Evolutionary conservation across 2,329 filamentous ascomycete genomes (phyloP), one percentile per base, ranked within the genome.

Genomic region (Diaporthe caulivora): DNA sequence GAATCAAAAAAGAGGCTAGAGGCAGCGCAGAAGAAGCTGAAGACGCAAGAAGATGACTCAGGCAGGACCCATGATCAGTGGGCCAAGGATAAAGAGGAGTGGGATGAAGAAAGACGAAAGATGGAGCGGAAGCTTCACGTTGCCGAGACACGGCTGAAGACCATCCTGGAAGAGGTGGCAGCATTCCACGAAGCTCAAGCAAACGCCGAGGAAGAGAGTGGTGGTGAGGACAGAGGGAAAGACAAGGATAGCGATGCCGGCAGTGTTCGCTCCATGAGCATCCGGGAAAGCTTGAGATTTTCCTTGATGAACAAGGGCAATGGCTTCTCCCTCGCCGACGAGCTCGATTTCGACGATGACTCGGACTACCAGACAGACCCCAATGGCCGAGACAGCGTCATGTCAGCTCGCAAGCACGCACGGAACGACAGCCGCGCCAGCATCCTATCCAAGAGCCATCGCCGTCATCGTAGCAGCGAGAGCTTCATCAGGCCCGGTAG

Each of bases 121-220:
- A 88, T 94, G 75, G 96, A 99, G 82, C 92, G 94, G 72, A 95
- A 94, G 77, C 85, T 98, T 18, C 95, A 98, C 81, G 89, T 98
- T n/a, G 93, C 95, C 2, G 97, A 99, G 83, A 94, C 89, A 40
- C 92, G 96, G 49, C 83, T 99, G 71, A 97, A 96, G 81, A 88
- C 90, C 15, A 89, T 99, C 15, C 87, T 99, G 57, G 94, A 96
- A 49, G 97, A 98, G 82, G 90, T 99, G 65, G 91, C 92, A n/a
- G 88, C 90, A 4, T 91, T 91, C 72, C 91, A 95, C 78, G 87
- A 87, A 55, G 86, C 86, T 3, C 77, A 80, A 62, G 83, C 82
- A 21, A 53, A 54, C 21, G 40, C 51, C 3, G 31, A 40, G 10
- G 77, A 83, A 3, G 90, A 92, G 13, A 90, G 85, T 72, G 74